A percentile compares a stretch with the other conserved stretches of the same genome.
These are phyloP conservation scores for rapeseed (Brassica napus) DNA, from an alignment of 345 rosid genomes.

Conservation along the genomic window Da-Ae NC_063434.1:3230501-3231000, in stretches of 20 bases:
- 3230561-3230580: conserved; percentile 50
- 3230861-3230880: not conserved
- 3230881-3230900: conserved; percentile 1
- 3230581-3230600: conserved; percentile 15
- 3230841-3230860: not conserved
- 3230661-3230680: not conserved
- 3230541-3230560: conserved; percentile 39
- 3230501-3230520: conserved; percentile 54
- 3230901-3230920: conserved; percentile 28
- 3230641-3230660: not conserved
- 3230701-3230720: conserved; percentile 6
- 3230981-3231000: conserved; percentile 19
- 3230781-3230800: not conserved
- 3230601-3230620: not conserved
- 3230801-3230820: not conserved
- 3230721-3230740: not conserved
- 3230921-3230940: not conserved
- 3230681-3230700: not conserved
- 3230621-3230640: conserved; percentile 13
- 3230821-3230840: not conserved
- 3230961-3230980: conserved; percentile 40
- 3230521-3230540: conserved; percentile 41
- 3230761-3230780: not conserved
- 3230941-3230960: not conserved
- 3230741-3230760: conserved; percentile 28